Conservation (phyloP, 2,329 filamentous ascomycete species). For the Cyphellophora attinorum region DNA sequence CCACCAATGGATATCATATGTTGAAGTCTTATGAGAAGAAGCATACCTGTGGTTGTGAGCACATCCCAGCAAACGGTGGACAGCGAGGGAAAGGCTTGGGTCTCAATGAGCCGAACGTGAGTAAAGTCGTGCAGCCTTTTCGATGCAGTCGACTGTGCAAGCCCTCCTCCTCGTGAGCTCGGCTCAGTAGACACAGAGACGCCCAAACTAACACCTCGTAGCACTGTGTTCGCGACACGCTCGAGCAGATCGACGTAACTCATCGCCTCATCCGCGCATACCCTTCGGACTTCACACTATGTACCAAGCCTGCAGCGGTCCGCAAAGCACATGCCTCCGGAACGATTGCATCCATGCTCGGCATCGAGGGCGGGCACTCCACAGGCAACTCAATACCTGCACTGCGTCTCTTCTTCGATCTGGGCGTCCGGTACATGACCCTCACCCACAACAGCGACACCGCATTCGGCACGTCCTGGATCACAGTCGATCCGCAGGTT, state of each 20-base stretch:
- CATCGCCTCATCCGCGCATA: slow-evolving; percentile 19
- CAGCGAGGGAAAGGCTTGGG: too few species aligned
- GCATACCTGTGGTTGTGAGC: too few species aligned
- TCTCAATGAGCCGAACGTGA: too few species aligned
- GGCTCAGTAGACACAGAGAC: neutral
- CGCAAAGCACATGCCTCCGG: slow-evolving; percentile 14
- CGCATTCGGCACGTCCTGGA: slow-evolving; percentile 18
- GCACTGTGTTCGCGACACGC: slow-evolving; percentile 18
- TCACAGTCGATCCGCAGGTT: slow-evolving; percentile 11
- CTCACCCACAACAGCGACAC: slow-evolving; percentile 23
- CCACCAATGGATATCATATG: too few species aligned
- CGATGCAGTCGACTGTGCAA: too few species aligned
- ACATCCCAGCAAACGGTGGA: too few species aligned
- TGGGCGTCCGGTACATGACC: slow-evolving; percentile 19
- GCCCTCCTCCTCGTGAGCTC: too few species aligned
- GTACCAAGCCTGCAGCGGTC: slow-evolving; percentile 15
- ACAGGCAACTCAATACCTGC: slow-evolving; percentile 18
- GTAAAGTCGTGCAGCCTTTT: too few species aligned
- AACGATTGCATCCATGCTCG: slow-evolving; percentile 17
- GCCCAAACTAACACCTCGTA: too few species aligned
- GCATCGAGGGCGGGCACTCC: slow-evolving; percentile 21
- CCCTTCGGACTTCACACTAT: slow-evolving; percentile 16
- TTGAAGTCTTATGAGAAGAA: too few species aligned
- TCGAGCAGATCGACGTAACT: slow-evolving; percentile 21
- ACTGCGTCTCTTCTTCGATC: slow-evolving; percentile 16